Evolutionary conservation across 306 rosid species (phyloP).

Genomic region (Citrullus mucosospermus): DNA sequence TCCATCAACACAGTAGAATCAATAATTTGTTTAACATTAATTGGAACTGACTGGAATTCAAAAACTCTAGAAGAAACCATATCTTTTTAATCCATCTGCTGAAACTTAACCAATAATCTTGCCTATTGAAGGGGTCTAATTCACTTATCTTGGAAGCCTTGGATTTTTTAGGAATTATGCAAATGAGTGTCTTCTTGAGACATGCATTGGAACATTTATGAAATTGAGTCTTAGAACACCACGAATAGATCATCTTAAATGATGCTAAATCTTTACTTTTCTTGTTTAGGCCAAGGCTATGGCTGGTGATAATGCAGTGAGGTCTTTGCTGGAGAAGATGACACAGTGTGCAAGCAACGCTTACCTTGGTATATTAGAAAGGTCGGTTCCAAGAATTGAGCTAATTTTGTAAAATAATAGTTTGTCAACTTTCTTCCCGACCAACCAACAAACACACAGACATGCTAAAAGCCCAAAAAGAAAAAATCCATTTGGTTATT

Average conservation of each 20-base stretch:
- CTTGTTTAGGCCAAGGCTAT: constrained; percentile 86
- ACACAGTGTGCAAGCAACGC: constrained; percentile 86
- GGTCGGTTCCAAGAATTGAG: constrained; percentile 22
- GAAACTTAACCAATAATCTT: not conserved
- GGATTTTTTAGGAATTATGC: not conserved
- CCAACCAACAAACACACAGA: not conserved
- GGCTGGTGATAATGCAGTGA: constrained; percentile 90
- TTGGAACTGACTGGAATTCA: not conserved
- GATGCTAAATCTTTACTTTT: constrained; percentile 12
- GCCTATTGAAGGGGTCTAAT: not conserved
- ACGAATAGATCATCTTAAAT: not conserved
- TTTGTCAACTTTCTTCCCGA: not conserved
- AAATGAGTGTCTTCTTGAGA: not conserved
- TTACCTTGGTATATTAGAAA: constrained; percentile 82
- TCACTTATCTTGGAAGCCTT: not conserved
- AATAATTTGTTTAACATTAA: not conserved
- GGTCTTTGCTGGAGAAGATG: constrained; percentile 93
- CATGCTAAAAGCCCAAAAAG: not conserved
- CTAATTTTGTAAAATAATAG: not conserved
- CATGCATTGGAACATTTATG: not conserved
- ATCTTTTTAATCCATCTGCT: not conserved
- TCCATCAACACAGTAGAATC: not conserved
- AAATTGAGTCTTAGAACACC: not conserved
- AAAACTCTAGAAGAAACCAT: not conserved
- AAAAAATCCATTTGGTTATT: not conserved